A percentile compares a stretch with the other conserved stretches of the same genome.
phyloP scores from a whole-genome alignment of 2,329 filamentous ascomycete species.

The Amylocarpus encephaloides region DNA sequence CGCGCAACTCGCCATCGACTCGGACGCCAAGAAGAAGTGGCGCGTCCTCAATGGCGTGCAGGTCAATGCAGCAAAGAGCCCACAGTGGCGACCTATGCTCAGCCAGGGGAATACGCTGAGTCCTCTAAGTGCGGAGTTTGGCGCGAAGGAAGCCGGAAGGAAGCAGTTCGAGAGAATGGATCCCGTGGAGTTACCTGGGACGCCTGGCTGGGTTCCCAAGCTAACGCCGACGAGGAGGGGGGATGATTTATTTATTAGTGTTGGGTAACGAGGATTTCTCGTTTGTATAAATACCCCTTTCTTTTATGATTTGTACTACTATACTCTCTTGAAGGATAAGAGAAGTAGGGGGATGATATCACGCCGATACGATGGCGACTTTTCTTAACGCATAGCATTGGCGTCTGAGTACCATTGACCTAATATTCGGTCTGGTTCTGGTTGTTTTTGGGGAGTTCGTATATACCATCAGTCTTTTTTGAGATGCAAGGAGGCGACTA shows the following conservation, averaged over 20 bases:
- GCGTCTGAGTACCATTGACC: too few species aligned
- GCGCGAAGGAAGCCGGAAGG: not conserved
- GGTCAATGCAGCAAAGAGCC: conserved; percentile 21
- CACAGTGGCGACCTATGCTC: conserved; percentile 24
- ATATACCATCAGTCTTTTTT: too few species aligned
- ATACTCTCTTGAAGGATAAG: too few species aligned
- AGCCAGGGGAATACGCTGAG: not conserved
- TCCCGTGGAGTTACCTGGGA: conserved; percentile 34
- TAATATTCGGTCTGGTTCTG: too few species aligned
- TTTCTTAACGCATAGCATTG: too few species aligned
- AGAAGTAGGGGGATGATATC: too few species aligned
- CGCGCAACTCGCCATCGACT: conserved; percentile 43
- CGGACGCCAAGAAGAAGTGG: conserved; percentile 21
- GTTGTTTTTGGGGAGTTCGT: too few species aligned
- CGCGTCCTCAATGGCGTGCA: conserved; percentile 23
- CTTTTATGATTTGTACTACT: not conserved
- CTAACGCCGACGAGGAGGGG: conserved; percentile 62
- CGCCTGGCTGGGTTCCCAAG: conserved; percentile 56
- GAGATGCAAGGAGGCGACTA: too few species aligned
- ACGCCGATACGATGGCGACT: too few species aligned
- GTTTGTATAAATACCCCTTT: not conserved
- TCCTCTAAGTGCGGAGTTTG: not conserved
- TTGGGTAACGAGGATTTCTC: conserved; percentile 38
- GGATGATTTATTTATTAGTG: conserved; percentile 56
- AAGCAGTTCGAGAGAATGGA: conserved; percentile 14